phyloP scores from a whole-genome alignment of 768 basidiomycete species.

The Suillus fuscotomentosus region DNA sequence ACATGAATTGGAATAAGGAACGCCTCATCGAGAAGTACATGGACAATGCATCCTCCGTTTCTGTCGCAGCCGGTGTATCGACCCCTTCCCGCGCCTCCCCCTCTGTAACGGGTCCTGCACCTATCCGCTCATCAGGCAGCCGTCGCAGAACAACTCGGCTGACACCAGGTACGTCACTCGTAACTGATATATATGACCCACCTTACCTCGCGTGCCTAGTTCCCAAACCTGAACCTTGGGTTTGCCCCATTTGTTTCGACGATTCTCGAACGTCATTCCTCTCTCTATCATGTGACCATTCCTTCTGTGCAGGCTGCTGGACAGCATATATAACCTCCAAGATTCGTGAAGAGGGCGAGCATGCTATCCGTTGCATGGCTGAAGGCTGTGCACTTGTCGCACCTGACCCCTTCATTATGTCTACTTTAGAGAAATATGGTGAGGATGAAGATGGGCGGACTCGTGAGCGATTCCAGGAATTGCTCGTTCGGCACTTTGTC shows the following conservation, averaged over 20 bases:
- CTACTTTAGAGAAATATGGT: constrained; percentile 40
- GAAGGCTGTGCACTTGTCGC: constrained; percentile 68
- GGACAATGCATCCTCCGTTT: constrained; percentile 79
- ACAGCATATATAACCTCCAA: constrained; percentile 74
- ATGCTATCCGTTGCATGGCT: constrained; percentile 75
- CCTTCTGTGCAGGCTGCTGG: constrained; percentile 87
- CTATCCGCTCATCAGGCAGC: constrained; percentile 32
- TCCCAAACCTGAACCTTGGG: constrained; percentile 52
- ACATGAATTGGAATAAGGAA: constrained; percentile 95
- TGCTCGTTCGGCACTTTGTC: constrained; percentile 89
- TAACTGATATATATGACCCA: constrained; percentile 2
- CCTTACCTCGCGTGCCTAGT: constrained; percentile 12
- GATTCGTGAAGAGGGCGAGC: constrained; percentile 79
- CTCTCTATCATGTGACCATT: constrained; percentile 77
- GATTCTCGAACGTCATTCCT: constrained; percentile 70
- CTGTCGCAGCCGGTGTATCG: constrained; percentile 72
- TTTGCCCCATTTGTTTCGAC: constrained; percentile 94
- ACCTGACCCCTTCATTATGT: constrained; percentile 60
- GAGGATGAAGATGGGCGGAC: constrained; percentile 44
- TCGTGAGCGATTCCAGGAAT: constrained; percentile 76
- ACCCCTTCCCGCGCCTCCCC: constrained; percentile 26
- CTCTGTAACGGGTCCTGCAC: constrained; percentile 25
- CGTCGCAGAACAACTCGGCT: constrained; percentile 31
- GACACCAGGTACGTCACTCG: constrained; percentile 19
- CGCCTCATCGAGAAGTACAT: constrained; percentile 95